Percentiles rank a stretch among this genome's conserved stretches.
Evolutionary conservation across 768 basidiomycete genomes (phyloP).

Genomic region (Leccinum olivaceopallidum): DNA sequence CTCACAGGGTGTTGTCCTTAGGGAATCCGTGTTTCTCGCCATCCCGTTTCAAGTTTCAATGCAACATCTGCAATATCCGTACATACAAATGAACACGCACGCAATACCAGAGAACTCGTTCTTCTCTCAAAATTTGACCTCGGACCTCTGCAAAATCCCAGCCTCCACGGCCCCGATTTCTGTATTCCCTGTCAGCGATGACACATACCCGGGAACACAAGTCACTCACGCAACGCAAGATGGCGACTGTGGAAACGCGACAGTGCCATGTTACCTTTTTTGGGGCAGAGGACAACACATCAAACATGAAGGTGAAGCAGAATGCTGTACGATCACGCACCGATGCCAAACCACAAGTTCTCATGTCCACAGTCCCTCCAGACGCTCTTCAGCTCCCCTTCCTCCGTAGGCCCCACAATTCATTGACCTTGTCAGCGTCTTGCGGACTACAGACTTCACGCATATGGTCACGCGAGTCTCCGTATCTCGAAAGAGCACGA

Average conservation of each 20-base stretch:
- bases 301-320: background rate
- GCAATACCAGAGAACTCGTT: background rate
- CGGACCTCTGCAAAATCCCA: constrained; percentile 24
- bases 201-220: background rate
- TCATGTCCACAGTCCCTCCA: constrained; percentile 38
- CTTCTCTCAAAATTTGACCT: constrained; percentile 19
- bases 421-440: constrained; percentile 44
- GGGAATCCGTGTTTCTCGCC: background rate
- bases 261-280: constrained; percentile 23
- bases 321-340: constrained; percentile 18
- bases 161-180: constrained; percentile 33
- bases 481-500: constrained; percentile 37
- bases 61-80: background rate
- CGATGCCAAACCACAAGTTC: constrained; percentile 35
- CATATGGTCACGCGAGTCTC: constrained; percentile 43
- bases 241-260: constrained; percentile 33
- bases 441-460: constrained; percentile 47
- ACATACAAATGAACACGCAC: background rate
- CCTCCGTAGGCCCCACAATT: constrained; percentile 65
- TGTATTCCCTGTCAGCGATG: constrained; percentile 7
- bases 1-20: background rate
- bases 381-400: constrained; percentile 56
- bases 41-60: background rate
- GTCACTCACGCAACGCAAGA: constrained; percentile 30
- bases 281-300: background rate